Percentiles rank a stretch among this genome's conserved stretches.
Conservation (phyloP, 768 basidiomycete genomes). For the Calocybe cyanea region DNA sequence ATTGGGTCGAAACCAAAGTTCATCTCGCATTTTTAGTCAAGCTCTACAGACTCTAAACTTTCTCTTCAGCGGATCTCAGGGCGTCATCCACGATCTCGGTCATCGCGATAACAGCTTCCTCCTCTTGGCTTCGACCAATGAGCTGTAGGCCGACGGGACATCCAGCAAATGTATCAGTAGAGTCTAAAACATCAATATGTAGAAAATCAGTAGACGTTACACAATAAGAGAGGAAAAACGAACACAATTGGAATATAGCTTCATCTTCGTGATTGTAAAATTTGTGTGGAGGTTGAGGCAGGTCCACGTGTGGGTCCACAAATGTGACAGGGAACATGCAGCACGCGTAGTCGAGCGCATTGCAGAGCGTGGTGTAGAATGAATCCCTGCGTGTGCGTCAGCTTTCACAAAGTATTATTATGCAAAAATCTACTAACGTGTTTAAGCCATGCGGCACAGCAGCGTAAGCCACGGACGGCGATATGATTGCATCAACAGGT, state of each 20-base stretch:
- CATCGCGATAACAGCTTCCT: constrained; percentile 70
- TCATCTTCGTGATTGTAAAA: constrained; percentile 56
- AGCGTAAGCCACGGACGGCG: constrained; percentile 54
- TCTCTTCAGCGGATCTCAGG: constrained; percentile 23
- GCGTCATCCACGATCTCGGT: constrained; percentile 59
- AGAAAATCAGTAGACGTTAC: constrained; percentile 17
- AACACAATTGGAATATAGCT: constrained; percentile 51
- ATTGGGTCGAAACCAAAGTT: too few species aligned
- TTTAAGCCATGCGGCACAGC: constrained; percentile 63
- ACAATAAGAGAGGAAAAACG: constrained; percentile 18
- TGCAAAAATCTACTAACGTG: constrained; percentile 29
- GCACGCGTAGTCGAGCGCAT: constrained; percentile 58
- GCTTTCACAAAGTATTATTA: neutral
- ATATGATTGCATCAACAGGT: constrained; percentile 71
- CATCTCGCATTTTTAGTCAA: too few species aligned
- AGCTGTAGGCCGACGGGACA: constrained; percentile 66
- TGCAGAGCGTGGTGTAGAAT: constrained; percentile 63
- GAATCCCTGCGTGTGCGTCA: constrained; percentile 35
- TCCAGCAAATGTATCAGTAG: constrained; percentile 47
- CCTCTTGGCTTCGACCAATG: constrained; percentile 63
- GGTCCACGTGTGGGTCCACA: constrained; percentile 54
- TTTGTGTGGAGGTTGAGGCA: constrained; percentile 37
- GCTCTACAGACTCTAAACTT: too few species aligned
- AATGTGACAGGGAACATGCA: constrained; percentile 61
- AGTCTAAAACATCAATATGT: constrained; percentile 31